These are phyloP conservation scores for Musa acuminata DNA, from an alignment of 176 grass and related monocot species.

Conservation along the genomic window DNA sequence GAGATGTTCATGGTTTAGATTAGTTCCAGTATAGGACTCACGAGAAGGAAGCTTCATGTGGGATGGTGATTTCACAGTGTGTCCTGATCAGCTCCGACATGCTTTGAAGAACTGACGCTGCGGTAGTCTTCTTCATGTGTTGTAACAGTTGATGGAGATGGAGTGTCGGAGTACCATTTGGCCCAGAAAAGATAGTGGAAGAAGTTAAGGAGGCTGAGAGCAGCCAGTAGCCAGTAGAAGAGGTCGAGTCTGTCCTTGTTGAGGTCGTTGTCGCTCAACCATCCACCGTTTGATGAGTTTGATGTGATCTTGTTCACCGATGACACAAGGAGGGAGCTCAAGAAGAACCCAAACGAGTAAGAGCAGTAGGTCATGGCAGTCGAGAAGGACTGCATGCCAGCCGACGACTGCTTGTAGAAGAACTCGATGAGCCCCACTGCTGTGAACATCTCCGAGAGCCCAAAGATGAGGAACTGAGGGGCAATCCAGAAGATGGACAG, in stretches of 20 bases:
- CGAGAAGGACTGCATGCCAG: conserved; percentile 79
- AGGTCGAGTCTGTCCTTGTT: conserved; percentile 81
- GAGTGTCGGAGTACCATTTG: conserved; percentile 49
- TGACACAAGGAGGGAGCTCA: conserved; percentile 82
- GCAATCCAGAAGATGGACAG: conserved; percentile 79
- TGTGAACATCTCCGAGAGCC: conserved; percentile 95
- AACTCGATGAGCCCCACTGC: conserved; percentile 96
- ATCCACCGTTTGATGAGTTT: conserved; percentile 26
- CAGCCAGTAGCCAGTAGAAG: conserved; percentile 79
- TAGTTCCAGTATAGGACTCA: too few species aligned
- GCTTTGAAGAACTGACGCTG: neutral
- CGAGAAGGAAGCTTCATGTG: neutral
- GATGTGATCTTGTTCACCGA: conserved; percentile 79
- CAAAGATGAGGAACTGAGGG: conserved; percentile 89
- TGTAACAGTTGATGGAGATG: neutral
- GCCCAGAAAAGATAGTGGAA: conserved; percentile 80
- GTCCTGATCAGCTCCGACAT: neutral
- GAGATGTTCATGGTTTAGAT: too few species aligned
- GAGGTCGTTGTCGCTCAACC: conserved; percentile 85
- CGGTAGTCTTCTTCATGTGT: neutral
- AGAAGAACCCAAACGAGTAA: conserved; percentile 93
- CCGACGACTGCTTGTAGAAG: conserved; percentile 79
- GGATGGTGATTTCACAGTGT: neutral
- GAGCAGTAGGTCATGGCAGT: conserved; percentile 96
- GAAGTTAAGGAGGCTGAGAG: conserved; percentile 72